These are phyloP conservation scores for Lipomyces kockii DNA, from an alignment of 805 yeast genomes.

Conservation along the genomic window DNA sequence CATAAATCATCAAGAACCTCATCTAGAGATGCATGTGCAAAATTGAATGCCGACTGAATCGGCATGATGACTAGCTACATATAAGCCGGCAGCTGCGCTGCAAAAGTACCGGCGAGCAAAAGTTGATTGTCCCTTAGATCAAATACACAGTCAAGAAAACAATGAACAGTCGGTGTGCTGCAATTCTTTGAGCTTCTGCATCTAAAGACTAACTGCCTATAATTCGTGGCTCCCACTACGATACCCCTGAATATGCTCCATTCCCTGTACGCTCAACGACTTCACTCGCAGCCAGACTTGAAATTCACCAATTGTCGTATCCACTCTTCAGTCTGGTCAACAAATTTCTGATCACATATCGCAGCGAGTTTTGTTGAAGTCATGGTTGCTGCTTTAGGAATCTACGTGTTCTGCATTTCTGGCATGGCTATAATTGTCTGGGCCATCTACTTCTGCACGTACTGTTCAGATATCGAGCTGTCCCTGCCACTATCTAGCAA, in stretches of 20 bases:
- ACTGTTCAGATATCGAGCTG: background rate
- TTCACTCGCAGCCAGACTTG: background rate
- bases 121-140: background rate
- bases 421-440: background rate
- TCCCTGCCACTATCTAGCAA: background rate
- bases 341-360: too few relatives aligned
- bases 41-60: constrained; percentile 38
- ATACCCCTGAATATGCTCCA: background rate
- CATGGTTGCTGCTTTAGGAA: background rate
- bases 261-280: too few relatives aligned
- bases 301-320: background rate
- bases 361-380: background rate
- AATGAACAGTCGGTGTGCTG: too few relatives aligned
- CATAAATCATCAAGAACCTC: constrained; percentile 81
- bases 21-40: constrained; percentile 69
- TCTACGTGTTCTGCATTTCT: background rate
- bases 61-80: constrained; percentile 15
- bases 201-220: background rate
- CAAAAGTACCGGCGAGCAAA: too few relatives aligned
- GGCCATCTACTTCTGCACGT: background rate
- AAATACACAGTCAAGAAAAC: background rate
- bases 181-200: background rate
- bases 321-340: background rate
- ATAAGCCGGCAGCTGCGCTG: background rate
- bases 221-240: background rate